Evolutionary conservation across 192 early-diverging fungal genomes (phyloP).

Genomic region (Gonapodya prolifera): DNA sequence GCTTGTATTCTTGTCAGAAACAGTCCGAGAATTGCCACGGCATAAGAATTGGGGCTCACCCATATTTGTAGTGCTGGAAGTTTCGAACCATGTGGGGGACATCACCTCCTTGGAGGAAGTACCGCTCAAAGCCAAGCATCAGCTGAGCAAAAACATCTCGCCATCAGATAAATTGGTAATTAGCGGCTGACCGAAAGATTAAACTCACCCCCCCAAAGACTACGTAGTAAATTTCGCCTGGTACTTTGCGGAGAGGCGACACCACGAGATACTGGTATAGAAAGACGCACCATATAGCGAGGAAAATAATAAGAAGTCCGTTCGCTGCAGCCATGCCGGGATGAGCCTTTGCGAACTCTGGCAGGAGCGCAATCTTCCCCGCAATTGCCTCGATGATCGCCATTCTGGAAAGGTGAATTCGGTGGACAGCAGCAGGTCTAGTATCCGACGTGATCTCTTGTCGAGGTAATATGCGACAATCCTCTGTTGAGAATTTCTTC

Average conservation of each 20-base stretch:
- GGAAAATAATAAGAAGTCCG: background rate
- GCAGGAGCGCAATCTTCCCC: background rate
- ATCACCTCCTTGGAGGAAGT: background rate
- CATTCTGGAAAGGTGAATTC: background rate
- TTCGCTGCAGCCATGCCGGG: background rate
- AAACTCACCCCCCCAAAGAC: background rate
- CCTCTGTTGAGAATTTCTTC: too few relatives aligned
- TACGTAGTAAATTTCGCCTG: background rate
- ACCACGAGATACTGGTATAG: background rate
- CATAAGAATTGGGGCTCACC: background rate
- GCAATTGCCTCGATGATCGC: background rate
- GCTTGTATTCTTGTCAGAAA: background rate
- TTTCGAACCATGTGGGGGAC: conserved; percentile 3
- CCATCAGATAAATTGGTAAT: background rate
- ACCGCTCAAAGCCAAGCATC: background rate
- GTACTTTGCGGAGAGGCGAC: background rate
- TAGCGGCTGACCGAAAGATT: background rate
- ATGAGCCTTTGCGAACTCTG: background rate
- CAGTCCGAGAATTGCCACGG: background rate
- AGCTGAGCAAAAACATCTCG: background rate
- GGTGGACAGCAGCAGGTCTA: background rate
- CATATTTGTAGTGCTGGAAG: conserved; percentile 5
- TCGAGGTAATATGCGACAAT: too few relatives aligned
- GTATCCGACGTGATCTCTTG: too few relatives aligned
- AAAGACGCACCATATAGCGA: background rate